A percentile compares a stretch with the other conserved stretches of the same genome.
Evolutionary conservation across 1,139 yeast genomes (phyloP).

Genomic region (Lodderomyces elongisporus): DNA sequence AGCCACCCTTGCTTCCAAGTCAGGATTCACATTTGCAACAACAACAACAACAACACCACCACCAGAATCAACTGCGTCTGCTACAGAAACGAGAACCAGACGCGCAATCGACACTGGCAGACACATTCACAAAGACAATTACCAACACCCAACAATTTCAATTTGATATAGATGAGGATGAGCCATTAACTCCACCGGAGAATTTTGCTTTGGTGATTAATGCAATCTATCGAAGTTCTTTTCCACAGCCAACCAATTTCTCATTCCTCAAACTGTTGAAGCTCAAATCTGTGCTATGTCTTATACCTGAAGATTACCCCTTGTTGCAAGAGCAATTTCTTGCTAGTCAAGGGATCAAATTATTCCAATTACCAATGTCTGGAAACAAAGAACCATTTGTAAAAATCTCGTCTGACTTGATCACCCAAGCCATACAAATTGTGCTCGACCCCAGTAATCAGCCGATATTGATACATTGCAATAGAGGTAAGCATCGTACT

Average conservation of each 20-base stretch:
- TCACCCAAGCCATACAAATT: slow-evolving; percentile 76
- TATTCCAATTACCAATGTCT: slow-evolving; percentile 87
- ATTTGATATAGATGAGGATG: slow-evolving; percentile 2
- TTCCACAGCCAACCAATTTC: slow-evolving; percentile 83
- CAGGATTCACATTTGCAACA: too few relatives aligned
- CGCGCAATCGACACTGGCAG: neutral
- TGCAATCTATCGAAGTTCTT: slow-evolving; percentile 78
- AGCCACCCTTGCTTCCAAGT: too few relatives aligned
- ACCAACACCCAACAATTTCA: neutral
- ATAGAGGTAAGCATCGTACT: slow-evolving; percentile 93
- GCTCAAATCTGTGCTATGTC: slow-evolving; percentile 71
- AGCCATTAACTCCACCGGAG: slow-evolving; percentile 67
- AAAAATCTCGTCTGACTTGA: slow-evolving; percentile 68
- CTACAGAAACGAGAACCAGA: neutral
- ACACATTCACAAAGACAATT: neutral
- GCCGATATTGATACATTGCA: slow-evolving; percentile 89
- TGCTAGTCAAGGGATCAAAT: slow-evolving; percentile 51
- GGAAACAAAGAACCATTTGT: slow-evolving; percentile 97
- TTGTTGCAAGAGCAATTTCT: slow-evolving; percentile 64
- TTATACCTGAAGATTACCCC: slow-evolving; percentile 92
- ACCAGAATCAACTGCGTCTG: neutral
- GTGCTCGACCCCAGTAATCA: slow-evolving; percentile 82
- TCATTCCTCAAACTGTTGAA: slow-evolving; percentile 56
- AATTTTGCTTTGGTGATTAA: slow-evolving; percentile 84
- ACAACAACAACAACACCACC: too few relatives aligned